phyloP scores from a whole-genome alignment of 805 yeast genomes.

The Ogataea allantospora region DNA sequence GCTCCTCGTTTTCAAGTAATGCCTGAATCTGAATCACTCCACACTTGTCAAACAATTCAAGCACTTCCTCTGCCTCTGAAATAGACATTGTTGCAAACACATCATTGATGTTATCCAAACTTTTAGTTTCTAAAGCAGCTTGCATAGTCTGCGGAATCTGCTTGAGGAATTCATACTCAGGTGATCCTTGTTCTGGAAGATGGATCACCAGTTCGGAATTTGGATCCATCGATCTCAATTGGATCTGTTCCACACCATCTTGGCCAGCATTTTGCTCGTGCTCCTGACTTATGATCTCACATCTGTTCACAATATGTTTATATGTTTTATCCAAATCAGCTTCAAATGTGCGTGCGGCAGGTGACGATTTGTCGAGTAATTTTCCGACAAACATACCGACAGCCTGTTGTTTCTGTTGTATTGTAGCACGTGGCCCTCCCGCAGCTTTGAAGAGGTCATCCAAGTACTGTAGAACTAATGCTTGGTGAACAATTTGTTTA shows the following conservation, averaged over 20 bases:
- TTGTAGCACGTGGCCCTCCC: constrained; percentile 21
- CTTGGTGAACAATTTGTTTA: constrained; percentile 71
- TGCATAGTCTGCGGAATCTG: constrained; percentile 62
- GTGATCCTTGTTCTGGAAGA: constrained; percentile 59
- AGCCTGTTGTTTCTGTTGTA: constrained; percentile 34
- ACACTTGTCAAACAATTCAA: constrained; percentile 73
- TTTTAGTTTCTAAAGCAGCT: constrained; percentile 67
- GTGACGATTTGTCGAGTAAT: constrained; percentile 50
- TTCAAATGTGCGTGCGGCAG: constrained; percentile 67
- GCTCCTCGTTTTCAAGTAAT: constrained; percentile 66
- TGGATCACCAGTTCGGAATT: constrained; percentile 68
- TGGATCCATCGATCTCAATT: constrained; percentile 85
- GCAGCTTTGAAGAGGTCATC: constrained; percentile 32
- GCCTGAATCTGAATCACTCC: constrained; percentile 84
- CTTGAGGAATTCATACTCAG: constrained; percentile 54
- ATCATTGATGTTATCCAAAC: constrained; percentile 76
- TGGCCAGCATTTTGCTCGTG: constrained; percentile 39
- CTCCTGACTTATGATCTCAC: constrained; percentile 62
- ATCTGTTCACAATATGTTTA: constrained; percentile 72
- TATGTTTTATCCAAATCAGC: constrained; percentile 74
- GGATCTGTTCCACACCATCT: constrained; percentile 78
- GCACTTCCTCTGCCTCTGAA: constrained; percentile 74
- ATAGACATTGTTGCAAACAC: constrained; percentile 73
- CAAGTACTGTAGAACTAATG: constrained; percentile 70
- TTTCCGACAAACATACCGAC: constrained; percentile 67